phyloP scores from a whole-genome alignment of 163 green algal species.

The Coccomyxa subellipsoidea region DNA sequence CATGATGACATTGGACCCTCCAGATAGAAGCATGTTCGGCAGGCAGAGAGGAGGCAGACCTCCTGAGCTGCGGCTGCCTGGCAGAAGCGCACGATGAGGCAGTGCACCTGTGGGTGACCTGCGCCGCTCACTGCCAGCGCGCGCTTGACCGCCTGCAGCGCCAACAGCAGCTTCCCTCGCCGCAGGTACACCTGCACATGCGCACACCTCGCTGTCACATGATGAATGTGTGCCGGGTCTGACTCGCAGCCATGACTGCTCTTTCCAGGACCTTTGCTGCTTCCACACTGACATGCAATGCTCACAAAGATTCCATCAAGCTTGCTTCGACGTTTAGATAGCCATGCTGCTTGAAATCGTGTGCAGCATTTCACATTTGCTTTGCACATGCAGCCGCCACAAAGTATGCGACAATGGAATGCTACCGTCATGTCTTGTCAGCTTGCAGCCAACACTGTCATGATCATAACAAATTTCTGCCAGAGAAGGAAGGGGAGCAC shows the following conservation, averaged over 20 bases:
- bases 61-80: background rate
- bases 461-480: too few relatives aligned
- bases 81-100: conserved; percentile 34
- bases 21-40: background rate
- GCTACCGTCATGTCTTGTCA: too few relatives aligned
- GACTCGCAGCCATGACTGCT: too few relatives aligned
- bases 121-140: conserved; percentile 45
- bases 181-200: conserved; percentile 42
- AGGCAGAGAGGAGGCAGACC: background rate
- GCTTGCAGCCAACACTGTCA: too few relatives aligned
- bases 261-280: too few relatives aligned
- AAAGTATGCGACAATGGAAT: too few relatives aligned
- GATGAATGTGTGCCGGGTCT: background rate
- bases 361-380: background rate
- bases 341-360: background rate
- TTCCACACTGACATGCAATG: too few relatives aligned
- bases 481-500: background rate
- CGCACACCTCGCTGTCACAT: background rate
- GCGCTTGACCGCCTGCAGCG: conserved; percentile 58
- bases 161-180: conserved; percentile 57
- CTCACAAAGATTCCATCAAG: background rate
- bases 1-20: too few relatives aligned
- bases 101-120: conserved; percentile 59
- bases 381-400: too few relatives aligned
- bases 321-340: background rate